These are phyloP conservation scores for Hyphodiscus hymeniophilus DNA, from an alignment of 495 filamentous ascomycete genomes.

Conservation along the genomic window DNA sequence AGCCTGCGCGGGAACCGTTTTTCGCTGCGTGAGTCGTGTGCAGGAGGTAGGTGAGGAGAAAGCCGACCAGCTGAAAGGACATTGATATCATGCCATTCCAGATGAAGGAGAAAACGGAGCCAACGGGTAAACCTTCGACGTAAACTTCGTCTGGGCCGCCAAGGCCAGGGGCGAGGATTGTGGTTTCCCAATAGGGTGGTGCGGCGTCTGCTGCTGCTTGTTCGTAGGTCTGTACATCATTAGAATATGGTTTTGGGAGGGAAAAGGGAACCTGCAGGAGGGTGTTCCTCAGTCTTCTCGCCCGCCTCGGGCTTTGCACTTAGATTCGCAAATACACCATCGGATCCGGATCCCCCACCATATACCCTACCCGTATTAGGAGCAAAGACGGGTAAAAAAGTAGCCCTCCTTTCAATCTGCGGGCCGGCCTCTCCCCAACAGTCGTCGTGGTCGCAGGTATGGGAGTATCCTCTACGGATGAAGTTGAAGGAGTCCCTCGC, in stretches of 20 bases:
- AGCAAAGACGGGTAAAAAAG: conserved; percentile 30
- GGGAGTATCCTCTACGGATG: conserved; percentile 27
- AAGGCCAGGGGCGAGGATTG: conserved; percentile 84
- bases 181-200: conserved; percentile 98
- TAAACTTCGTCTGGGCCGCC: conserved; percentile 85
- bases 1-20: conserved; percentile 87
- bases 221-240: conserved; percentile 73
- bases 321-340: conserved; percentile 95
- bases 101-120: conserved; percentile 88
- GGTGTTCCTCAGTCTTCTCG: conserved; percentile 80
- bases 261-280: conserved; percentile 61
- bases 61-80: conserved; percentile 96
- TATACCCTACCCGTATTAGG: conserved; percentile 36
- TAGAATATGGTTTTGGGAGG: conserved; percentile 15
- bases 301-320: conserved; percentile 83
- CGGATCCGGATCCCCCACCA: conserved; percentile 61
- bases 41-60: conserved; percentile 93
- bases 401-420: conserved; percentile 14
- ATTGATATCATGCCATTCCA: conserved; percentile 99
- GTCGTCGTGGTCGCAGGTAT: not conserved
- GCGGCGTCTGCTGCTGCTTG: conserved; percentile 95
- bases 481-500: conserved; percentile 40
- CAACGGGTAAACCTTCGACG: conserved; percentile 91
- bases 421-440: conserved; percentile 7
- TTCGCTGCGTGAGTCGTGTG: conserved; percentile 98